phyloP scores from a whole-genome alignment of 176 grass and related monocot genomes.

The Canna indica region DNA sequence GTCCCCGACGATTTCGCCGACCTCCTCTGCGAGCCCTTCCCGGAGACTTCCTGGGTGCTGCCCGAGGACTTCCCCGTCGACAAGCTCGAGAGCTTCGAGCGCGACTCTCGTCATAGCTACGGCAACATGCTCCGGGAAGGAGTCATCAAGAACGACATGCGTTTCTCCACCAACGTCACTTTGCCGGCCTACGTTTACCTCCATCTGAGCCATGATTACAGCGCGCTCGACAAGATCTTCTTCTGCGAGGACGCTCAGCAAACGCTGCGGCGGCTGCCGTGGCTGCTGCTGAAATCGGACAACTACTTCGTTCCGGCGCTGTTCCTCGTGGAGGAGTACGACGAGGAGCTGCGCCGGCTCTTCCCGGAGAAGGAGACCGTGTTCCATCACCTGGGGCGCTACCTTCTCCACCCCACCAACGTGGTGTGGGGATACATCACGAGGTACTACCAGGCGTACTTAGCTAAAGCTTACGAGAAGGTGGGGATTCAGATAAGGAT shows the following conservation, averaged over 20 bases:
- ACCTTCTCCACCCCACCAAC: constrained; percentile 49
- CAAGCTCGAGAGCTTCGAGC: constrained; percentile 11
- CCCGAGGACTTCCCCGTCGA: constrained; percentile 31
- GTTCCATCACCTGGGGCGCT: constrained; percentile 33
- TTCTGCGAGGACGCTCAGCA: constrained; percentile 44
- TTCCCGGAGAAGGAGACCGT: constrained; percentile 51
- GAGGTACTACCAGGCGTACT: constrained; percentile 28
- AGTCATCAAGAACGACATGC: constrained; percentile 17
- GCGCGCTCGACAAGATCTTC: constrained; percentile 27
- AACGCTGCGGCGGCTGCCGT: constrained; percentile 36
- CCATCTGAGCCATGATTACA: constrained; percentile 26
- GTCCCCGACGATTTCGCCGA: constrained; percentile 18
- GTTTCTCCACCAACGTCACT: background rate
- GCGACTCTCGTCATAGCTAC: constrained; percentile 22
- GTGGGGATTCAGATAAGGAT: constrained; percentile 50
- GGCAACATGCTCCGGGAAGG: constrained; percentile 23
- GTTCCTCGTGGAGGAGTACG: constrained; percentile 33
- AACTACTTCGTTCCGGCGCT: constrained; percentile 36
- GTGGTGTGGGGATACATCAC: constrained; percentile 33
- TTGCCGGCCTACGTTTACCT: constrained; percentile 48
- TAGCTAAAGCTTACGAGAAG: constrained; percentile 21
- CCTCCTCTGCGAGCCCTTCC: constrained; percentile 38
- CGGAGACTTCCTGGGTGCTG: constrained; percentile 23
- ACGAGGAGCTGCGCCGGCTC: constrained; percentile 25
- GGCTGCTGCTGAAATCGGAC: constrained; percentile 47